phyloP scores from a whole-genome alignment of 2,329 filamentous ascomycete genomes.

The Aureobasidium sp. region DNA sequence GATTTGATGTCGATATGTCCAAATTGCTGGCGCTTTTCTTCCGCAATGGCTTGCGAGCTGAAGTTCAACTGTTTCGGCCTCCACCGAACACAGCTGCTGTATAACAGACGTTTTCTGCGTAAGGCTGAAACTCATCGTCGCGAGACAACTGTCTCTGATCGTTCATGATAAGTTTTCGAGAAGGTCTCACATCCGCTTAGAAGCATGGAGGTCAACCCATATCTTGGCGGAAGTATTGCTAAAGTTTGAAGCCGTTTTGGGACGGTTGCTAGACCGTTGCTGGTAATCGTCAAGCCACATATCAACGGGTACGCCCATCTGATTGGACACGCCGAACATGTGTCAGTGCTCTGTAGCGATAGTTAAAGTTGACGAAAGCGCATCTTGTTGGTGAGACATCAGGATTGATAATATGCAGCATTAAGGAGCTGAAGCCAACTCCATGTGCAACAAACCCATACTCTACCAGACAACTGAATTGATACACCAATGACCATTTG shows the following conservation, averaged over 20 bases:
- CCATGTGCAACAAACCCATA: neutral
- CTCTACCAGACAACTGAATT: neutral
- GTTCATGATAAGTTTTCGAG: neutral
- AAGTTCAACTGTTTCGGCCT: constrained; percentile 1
- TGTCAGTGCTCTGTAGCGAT: neutral
- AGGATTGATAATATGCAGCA: neutral
- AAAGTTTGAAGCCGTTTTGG: constrained; percentile 1
- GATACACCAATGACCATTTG: neutral
- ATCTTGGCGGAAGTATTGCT: neutral
- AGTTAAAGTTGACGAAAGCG: neutral
- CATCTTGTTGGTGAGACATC: constrained; percentile 5
- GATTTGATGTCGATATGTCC: neutral
- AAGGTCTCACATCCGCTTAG: neutral
- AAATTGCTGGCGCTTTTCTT: neutral
- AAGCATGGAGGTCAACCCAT: neutral
- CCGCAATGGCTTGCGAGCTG: neutral
- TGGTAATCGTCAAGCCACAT: neutral
- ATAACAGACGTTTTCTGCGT: neutral
- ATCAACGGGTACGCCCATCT: neutral
- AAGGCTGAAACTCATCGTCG: neutral
- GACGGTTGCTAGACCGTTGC: constrained; percentile 3
- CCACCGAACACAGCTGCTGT: neutral
- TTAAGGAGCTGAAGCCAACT: neutral
- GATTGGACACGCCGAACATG: too few relatives aligned
- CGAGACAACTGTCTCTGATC: neutral